These are phyloP conservation scores for Oxyria digyna DNA, from an alignment of 148 eudicot genomes.

Conservation along the genomic window DNA sequence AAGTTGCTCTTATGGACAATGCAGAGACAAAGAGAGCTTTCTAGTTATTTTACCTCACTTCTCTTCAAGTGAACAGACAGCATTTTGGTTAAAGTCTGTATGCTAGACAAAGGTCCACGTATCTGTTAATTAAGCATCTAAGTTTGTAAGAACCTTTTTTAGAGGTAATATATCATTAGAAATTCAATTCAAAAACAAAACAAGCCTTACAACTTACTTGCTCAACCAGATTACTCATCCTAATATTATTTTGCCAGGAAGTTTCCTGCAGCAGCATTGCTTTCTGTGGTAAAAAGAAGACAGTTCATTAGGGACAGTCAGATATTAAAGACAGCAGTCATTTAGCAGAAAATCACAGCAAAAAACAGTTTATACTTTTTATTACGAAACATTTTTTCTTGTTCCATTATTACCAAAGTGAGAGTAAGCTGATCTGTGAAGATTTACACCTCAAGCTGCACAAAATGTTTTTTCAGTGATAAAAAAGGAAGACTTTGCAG, in stretches of 20 bases:
- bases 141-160: conserved; percentile 10
- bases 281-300: conserved; percentile 40
- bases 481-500: not conserved
- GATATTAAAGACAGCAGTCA: not conserved
- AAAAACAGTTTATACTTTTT: not conserved
- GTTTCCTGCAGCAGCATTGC: conserved; percentile 88
- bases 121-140: conserved; percentile 41
- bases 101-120: conserved; percentile 86
- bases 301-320: not conserved
- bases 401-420: not conserved
- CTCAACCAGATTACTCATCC: conserved; percentile 88
- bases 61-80: conserved; percentile 53
- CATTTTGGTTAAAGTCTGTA: conserved; percentile 70
- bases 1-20: not conserved
- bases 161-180: not conserved
- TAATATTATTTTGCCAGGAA: conserved; percentile 88
- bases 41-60: conserved; percentile 46
- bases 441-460: not conserved
- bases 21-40: conserved; percentile 7
- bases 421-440: not conserved
- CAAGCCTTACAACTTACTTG: conserved; percentile 47
- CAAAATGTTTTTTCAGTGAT: too few relatives aligned
- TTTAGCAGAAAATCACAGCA: not conserved
- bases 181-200: not conserved
- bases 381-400: not conserved